Evolutionary conservation across 2,329 filamentous ascomycete species (phyloP).

Genomic region (Verruconis gallopava): DNA sequence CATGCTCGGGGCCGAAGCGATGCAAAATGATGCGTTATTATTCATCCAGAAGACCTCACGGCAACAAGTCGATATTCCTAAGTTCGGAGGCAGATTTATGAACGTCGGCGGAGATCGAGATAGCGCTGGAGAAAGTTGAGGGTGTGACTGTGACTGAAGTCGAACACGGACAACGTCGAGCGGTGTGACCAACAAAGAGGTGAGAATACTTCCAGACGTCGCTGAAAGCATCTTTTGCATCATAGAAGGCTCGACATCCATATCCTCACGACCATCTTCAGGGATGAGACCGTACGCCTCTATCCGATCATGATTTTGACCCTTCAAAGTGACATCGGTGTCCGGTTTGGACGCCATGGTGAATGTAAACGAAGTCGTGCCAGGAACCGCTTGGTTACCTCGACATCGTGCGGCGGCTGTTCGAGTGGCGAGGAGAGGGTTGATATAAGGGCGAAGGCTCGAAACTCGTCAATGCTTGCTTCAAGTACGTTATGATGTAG

Average conservation of each 20-base stretch:
- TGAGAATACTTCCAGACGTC: conserved; percentile 78
- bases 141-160: conserved; percentile 67
- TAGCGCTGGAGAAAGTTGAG: conserved; percentile 39
- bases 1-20: conserved; percentile 48
- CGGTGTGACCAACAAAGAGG: conserved; percentile 87
- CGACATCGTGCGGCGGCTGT: background rate
- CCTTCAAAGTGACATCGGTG: conserved; percentile 12
- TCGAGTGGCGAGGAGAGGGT: too few species aligned
- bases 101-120: conserved; percentile 29
- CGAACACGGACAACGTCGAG: conserved; percentile 94
- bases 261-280: background rate
- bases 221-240: conserved; percentile 91
- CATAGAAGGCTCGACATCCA: conserved; percentile 32
- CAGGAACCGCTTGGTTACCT: background rate
- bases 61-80: conserved; percentile 90
- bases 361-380: background rate
- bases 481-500: too few species aligned
- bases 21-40: conserved; percentile 67
- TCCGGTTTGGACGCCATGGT: background rate
- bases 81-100: conserved; percentile 62
- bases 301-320: conserved; percentile 28
- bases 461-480: too few species aligned
- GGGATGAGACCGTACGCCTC: background rate
- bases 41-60: conserved; percentile 95
- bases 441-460: too few species aligned